These are phyloP conservation scores for Kwoniella mangroviensis DNA, from an alignment of 768 basidiomycete genomes.

Conservation along the genomic window DNA sequence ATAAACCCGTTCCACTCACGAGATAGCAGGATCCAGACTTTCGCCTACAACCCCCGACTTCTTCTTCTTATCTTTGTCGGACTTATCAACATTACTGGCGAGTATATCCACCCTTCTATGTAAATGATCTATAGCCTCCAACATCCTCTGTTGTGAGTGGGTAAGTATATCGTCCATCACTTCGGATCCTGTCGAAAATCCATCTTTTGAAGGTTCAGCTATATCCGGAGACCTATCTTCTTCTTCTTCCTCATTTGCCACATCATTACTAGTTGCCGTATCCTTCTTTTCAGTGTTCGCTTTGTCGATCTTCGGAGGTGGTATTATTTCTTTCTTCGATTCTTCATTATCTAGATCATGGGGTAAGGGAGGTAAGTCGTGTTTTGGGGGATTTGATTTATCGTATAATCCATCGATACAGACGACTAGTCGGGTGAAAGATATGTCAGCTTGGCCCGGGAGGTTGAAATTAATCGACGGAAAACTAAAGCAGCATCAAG, in stretches of 20 bases:
- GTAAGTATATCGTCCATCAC: constrained; percentile 54
- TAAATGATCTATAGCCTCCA: constrained; percentile 48
- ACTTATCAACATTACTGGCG: constrained; percentile 20
- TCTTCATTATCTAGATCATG: constrained; percentile 19
- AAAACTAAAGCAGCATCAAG: too few relatives aligned
- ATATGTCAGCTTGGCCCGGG: too few relatives aligned
- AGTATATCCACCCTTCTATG: constrained; percentile 30
- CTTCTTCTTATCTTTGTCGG: neutral
- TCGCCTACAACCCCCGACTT: neutral
- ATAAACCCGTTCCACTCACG: constrained; percentile 10
- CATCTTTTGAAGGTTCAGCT: neutral
- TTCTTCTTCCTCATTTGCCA: neutral
- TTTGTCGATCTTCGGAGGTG: neutral
- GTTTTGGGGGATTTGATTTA: constrained; percentile 34
- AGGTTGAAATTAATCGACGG: too few relatives aligned
- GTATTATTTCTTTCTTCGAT: neutral
- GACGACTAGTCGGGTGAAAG: constrained; percentile 42
- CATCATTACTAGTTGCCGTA: too few relatives aligned
- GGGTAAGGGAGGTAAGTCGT: constrained; percentile 20
- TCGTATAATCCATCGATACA: constrained; percentile 52
- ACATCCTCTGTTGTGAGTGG: constrained; percentile 51
- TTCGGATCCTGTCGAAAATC: constrained; percentile 44
- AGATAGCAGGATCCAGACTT: constrained; percentile 18
- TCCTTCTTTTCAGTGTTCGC: neutral
- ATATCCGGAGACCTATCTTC: neutral